Conservation (phyloP, 1,284 basidiomycete genomes). For the Pterulicium gracile region DNA sequence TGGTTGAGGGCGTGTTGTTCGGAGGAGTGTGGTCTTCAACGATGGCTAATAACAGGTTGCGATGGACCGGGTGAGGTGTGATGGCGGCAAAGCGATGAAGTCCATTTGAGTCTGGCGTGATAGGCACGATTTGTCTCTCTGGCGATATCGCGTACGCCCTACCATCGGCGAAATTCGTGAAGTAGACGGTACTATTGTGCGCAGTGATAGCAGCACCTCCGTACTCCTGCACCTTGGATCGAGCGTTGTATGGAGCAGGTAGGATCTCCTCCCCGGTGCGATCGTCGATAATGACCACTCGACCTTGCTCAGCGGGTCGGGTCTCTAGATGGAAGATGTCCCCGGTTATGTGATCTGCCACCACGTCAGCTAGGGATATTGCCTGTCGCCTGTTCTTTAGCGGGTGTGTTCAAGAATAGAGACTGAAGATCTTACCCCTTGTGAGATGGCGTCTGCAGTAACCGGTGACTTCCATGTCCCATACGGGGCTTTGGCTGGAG, state of each 20-base stretch:
- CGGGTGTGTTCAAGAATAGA: constrained; percentile 7
- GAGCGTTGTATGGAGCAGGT: constrained; percentile 25
- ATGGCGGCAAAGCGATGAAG: constrained; percentile 48
- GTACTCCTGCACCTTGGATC: constrained; percentile 51
- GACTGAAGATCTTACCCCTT: constrained; percentile 27
- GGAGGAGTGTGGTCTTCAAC: constrained; percentile 54
- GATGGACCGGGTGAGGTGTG: constrained; percentile 32
- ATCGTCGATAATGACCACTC: constrained; percentile 49
- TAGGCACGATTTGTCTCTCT: constrained; percentile 12
- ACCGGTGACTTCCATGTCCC: constrained; percentile 55
- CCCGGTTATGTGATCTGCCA: constrained; percentile 42
- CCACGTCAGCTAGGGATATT: constrained; percentile 31
- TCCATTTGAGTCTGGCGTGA: constrained; percentile 27
- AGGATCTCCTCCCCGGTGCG: constrained; percentile 36
- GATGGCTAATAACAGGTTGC: constrained; percentile 39
- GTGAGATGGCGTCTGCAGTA: constrained; percentile 38
- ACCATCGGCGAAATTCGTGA: constrained; percentile 42
- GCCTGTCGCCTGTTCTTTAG: constrained; percentile 21
- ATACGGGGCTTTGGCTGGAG: constrained; percentile 29
- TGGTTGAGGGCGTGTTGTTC: constrained; percentile 42
- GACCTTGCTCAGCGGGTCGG: constrained; percentile 49
- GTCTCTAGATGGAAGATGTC: constrained; percentile 51
- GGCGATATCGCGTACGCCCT: constrained; percentile 35
- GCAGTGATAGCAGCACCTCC: constrained; percentile 44
- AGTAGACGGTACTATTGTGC: constrained; percentile 37